Percentiles rank a stretch among this genome's conserved stretches.
phyloP scores from a whole-genome alignment of 2,329 filamentous ascomycete species.

The Purpureocillium takamizusanense region DNA sequence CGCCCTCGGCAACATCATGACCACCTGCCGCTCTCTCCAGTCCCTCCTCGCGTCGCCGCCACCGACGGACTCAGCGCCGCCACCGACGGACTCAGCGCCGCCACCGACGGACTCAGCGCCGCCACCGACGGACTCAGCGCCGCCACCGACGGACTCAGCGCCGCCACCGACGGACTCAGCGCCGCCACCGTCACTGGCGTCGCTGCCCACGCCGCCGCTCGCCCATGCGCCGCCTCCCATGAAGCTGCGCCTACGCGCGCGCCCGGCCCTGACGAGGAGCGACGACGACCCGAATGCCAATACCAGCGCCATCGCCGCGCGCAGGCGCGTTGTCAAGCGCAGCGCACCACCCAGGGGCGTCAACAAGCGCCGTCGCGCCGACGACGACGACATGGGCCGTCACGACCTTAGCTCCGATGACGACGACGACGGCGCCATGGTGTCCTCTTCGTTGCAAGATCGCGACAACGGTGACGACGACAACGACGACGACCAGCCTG shows the following conservation, averaged over 20 bases:
- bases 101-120: slow-evolving; percentile 23
- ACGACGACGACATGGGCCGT: slow-evolving; percentile 36
- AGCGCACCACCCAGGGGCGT: slow-evolving; percentile 32
- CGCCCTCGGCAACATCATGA: slow-evolving; percentile 46
- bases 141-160: slow-evolving; percentile 9
- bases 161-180: slow-evolving; percentile 16
- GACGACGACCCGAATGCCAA: slow-evolving; percentile 12
- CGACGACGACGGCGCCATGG: slow-evolving; percentile 6
- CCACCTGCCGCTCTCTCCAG: slow-evolving; percentile 52
- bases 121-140: slow-evolving; percentile 19
- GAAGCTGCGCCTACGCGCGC: slow-evolving; percentile 47
- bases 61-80: slow-evolving; percentile 17
- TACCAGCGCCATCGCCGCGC: slow-evolving; percentile 21
- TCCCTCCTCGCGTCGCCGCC: slow-evolving; percentile 37
- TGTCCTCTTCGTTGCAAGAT: neutral
- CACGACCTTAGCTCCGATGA: slow-evolving; percentile 21
- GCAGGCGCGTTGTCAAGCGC: slow-evolving; percentile 45
- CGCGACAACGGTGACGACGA: slow-evolving; percentile 6
- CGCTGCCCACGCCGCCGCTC: slow-evolving; percentile 48
- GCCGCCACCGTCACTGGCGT: slow-evolving; percentile 19
- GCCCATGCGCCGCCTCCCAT: slow-evolving; percentile 39
- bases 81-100: slow-evolving; percentile 22
- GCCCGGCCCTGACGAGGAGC: slow-evolving; percentile 12
- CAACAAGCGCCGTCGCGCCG: slow-evolving; percentile 44
- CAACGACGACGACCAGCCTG: slow-evolving; percentile 27